Base-by-base conservation (phyloP, 2,329 filamentous ascomycete genomes). In the Bipolaris victoriae region DNA sequence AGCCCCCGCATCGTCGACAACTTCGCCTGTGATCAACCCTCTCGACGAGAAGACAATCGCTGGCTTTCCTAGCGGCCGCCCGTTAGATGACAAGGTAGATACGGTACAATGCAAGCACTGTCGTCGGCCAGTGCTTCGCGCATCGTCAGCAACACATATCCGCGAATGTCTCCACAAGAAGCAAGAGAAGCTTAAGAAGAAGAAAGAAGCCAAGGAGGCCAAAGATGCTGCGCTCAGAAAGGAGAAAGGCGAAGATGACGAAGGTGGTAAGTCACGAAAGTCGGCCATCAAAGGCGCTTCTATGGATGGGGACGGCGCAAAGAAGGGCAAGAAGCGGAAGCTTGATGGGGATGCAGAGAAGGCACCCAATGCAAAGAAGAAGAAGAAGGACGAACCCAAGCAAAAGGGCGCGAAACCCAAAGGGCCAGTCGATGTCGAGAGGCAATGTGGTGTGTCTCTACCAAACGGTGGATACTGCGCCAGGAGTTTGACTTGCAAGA, bases 371-470 rank as follows among this genome's bases (percentile, higher is more conserved):
- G 71, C 74, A 77, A 86, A 88, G 64, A 96, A 96, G 82, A 97
- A 96, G 82, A 96, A 96, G 82, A 96, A 96, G 79, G 92, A 97
- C 61, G 92, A 96, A 71, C 88, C 89, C 1, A 96, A 96, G 74
- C 83, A 88, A 18, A 96, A 96, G 77, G 83, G 85, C 1, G 85
- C 91, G 0, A 97, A 97, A 70, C 89, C 90, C 0, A 96, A 96
- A 81, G 92, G 92, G 0, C 93, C 93, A 2, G 93, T 97, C 39
- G 93, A 97, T 77, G 93, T 97, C 18, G 93, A 97, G 79, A 87
- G 90, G 68, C 93, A 97, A 78, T 97, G 93, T 70, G 93, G 93
- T 82, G 93, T 97, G 36, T 83, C 89, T 20, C 81, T 97, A 54
- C 86, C 90, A 0, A 96, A 96, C 70, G 92, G 92, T 1, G 90